Conservation (phyloP, 352 stramenopile genomes). For the Globisporangium spinosum region DNA sequence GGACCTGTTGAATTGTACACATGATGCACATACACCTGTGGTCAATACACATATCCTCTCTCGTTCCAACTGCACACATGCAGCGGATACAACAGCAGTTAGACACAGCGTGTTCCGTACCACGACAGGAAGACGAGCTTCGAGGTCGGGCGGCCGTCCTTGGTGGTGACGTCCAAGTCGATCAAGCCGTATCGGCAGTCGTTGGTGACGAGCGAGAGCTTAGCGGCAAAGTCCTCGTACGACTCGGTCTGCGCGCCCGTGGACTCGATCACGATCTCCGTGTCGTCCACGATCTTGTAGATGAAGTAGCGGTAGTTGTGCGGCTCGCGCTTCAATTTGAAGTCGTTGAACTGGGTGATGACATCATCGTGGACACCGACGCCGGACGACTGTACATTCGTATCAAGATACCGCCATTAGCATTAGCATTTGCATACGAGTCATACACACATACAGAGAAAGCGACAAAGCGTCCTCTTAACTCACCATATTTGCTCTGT, state of each 20-base stretch:
- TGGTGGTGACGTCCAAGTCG: conserved; percentile 87
- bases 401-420: background rate
- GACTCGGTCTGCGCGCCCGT: conserved; percentile 68
- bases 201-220: conserved; percentile 67
- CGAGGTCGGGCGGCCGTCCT: conserved; percentile 84
- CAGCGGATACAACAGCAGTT: background rate
- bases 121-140: conserved; percentile 93
- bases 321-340: conserved; percentile 92
- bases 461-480: background rate
- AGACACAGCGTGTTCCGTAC: conserved; percentile 27
- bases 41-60: conserved; percentile 2
- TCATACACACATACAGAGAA: background rate
- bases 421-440: background rate
- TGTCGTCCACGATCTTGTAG: conserved; percentile 93
- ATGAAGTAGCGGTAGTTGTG: conserved; percentile 95
- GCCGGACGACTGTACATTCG: conserved; percentile 81
- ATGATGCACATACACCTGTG: background rate
- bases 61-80: background rate
- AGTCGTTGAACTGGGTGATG: conserved; percentile 92
- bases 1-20: conserved; percentile 44
- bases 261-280: conserved; percentile 92
- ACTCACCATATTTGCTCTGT: conserved; percentile 23
- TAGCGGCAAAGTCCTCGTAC: conserved; percentile 87
- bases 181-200: conserved; percentile 89
- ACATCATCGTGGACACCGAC: conserved; percentile 92